Conservation (phyloP, 805 yeast species). For the Debaryomyces hansenii region DNA sequence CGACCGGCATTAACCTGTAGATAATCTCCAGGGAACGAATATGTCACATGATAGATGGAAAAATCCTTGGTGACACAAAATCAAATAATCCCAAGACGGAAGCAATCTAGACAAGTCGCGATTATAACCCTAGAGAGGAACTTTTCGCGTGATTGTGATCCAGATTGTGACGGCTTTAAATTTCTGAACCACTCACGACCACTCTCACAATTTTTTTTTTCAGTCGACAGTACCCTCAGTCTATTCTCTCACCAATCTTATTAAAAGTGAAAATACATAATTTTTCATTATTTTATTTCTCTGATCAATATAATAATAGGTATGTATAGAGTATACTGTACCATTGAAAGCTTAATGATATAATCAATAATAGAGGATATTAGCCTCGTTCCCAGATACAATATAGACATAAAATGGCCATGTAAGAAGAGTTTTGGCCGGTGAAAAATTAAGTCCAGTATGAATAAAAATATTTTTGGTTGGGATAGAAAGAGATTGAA, state of each 20-base stretch:
- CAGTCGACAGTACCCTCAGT: neutral
- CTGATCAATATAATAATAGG: conserved; percentile 14
- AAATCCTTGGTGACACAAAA: no score
- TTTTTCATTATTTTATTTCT: conserved; percentile 6
- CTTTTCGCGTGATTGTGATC: no score
- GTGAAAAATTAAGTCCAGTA: neutral
- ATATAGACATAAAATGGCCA: no score
- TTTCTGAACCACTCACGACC: conserved; percentile 1
- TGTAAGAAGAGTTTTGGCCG: no score
- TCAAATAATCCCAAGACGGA: no score
- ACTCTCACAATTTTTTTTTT: conserved; percentile 1
- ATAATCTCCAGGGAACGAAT: no score
- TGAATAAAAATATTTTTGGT: neutral
- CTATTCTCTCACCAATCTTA: neutral
- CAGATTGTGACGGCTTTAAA: neutral
- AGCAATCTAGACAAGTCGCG: no score
- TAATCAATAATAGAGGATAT: no score
- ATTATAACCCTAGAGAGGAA: no score
- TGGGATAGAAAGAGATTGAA: neutral
- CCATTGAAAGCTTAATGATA: neutral
- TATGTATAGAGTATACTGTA: conserved; percentile 10
- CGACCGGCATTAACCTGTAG: no score
- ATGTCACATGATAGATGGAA: no score
- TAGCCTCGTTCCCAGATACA: no score
- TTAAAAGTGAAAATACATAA: conserved; percentile 5